Percentiles rank a stretch among this genome's conserved stretches.
Conservation (phyloP, 1,284 basidiomycete species). For the Microbotryum scabiosae region DNA sequence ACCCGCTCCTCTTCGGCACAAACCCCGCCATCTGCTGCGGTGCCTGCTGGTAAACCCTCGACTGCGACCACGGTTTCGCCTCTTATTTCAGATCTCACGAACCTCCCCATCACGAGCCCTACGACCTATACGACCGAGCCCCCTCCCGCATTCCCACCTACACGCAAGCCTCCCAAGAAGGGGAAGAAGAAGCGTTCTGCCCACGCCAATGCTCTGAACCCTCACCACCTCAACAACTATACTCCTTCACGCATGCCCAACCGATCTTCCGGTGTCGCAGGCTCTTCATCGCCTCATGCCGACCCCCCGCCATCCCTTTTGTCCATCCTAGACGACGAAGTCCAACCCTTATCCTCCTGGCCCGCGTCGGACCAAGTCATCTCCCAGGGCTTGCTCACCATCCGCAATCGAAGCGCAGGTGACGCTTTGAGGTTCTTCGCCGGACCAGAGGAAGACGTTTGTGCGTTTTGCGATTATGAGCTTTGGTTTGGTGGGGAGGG, state of each 20-base stretch:
- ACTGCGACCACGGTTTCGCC: background rate
- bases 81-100: no score
- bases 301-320: background rate
- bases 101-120: background rate
- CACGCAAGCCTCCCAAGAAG: slow-evolving; percentile 27
- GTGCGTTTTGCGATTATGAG: slow-evolving; percentile 41
- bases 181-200: slow-evolving; percentile 37
- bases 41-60: background rate
- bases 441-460: slow-evolving; percentile 37
- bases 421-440: slow-evolving; percentile 21
- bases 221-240: slow-evolving; percentile 39
- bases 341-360: slow-evolving; percentile 17
- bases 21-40: slow-evolving; percentile 1
- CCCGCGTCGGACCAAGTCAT: slow-evolving; percentile 24
- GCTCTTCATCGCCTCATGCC: background rate
- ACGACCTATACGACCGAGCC: background rate
- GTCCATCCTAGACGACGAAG: background rate
- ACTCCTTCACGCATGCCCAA: slow-evolving; percentile 34
- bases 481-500: slow-evolving; percentile 39
- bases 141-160: slow-evolving; percentile 1
- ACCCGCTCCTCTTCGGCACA: background rate
- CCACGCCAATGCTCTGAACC: slow-evolving; percentile 38
- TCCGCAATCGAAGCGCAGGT: background rate
- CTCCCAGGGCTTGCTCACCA: background rate
- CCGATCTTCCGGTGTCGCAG: background rate